phyloP scores from a whole-genome alignment of 2,329 filamentous ascomycete species.

The Monosporascus sp. region DNA sequence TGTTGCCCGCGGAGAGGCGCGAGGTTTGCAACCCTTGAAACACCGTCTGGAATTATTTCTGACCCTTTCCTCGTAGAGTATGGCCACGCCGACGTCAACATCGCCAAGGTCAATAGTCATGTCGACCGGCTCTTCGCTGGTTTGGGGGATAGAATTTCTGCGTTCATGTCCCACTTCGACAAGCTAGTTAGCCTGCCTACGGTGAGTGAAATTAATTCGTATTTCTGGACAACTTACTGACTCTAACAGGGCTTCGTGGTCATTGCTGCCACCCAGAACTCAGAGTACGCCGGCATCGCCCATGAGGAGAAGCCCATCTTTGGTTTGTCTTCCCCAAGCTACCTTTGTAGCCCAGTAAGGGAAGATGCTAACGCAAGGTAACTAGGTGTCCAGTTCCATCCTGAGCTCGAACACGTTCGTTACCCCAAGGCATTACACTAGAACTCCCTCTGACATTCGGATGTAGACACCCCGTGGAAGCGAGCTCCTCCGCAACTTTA shows the following conservation, averaged over 20 bases:
- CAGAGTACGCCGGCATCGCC: slow-evolving; percentile 74
- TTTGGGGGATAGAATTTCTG: slow-evolving; percentile 49
- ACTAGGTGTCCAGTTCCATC: slow-evolving; percentile 1
- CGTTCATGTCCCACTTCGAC: slow-evolving; percentile 88
- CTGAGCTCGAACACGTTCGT: slow-evolving; percentile 1
- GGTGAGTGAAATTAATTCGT: not conserved
- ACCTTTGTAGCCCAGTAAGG: not conserved
- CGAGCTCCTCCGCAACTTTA: slow-evolving; percentile 75
- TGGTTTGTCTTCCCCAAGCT: slow-evolving; percentile 31
- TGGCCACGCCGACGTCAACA: slow-evolving; percentile 61
- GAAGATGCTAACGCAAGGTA: not conserved
- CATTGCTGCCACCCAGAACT: slow-evolving; percentile 71
- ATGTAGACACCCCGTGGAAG: slow-evolving; percentile 62
- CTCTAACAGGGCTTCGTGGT: slow-evolving; percentile 54
- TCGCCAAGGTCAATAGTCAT: slow-evolving; percentile 53
- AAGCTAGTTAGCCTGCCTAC: slow-evolving; percentile 70
- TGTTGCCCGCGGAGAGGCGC: slow-evolving; percentile 60
- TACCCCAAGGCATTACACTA: slow-evolving; percentile 1
- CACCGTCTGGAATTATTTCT: not conserved
- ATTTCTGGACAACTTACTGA: not conserved
- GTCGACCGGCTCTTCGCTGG: slow-evolving; percentile 76
- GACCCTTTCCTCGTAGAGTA: slow-evolving; percentile 46
- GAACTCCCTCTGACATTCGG: slow-evolving; percentile 26
- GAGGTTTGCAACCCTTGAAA: slow-evolving; percentile 16
- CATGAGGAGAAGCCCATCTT: slow-evolving; percentile 66